Evolutionary conservation across 169 alveolate species (phyloP).

Genomic region (Plasmodium gallinaceum): DNA sequence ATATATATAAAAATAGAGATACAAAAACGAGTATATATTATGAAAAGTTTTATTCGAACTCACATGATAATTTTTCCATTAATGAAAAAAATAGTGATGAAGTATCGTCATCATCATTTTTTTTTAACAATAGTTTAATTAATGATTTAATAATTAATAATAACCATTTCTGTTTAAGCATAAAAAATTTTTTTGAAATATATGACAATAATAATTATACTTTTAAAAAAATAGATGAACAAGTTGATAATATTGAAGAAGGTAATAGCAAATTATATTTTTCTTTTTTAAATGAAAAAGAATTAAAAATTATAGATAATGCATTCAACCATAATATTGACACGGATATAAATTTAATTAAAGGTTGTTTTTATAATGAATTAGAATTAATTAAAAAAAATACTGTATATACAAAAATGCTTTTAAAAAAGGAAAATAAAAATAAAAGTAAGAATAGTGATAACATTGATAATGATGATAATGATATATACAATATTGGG

Average conservation of each 20-base stretch:
- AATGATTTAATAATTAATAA: conserved; percentile 60
- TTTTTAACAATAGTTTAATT: conserved; percentile 30
- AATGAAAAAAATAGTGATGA: neutral
- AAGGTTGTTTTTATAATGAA: conserved; percentile 58
- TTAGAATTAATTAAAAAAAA: conserved; percentile 26
- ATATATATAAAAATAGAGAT: neutral
- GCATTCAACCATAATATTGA: conserved; percentile 17
- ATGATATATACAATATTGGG: conserved; percentile 43
- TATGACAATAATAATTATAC: conserved; percentile 9
- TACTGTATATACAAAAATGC: conserved; percentile 22
- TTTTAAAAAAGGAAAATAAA: conserved; percentile 7
- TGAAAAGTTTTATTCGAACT: neutral
- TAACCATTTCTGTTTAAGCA: conserved; percentile 44
- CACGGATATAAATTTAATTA: conserved; percentile 21
- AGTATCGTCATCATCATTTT: conserved; percentile 13
- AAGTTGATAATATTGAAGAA: neutral
- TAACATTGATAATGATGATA: conserved; percentile 16
- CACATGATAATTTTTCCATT: neutral
- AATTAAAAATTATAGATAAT: conserved; percentile 30
- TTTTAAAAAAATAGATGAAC: neutral
- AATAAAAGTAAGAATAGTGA: neutral
- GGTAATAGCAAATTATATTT: neutral
- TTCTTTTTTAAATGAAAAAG: conserved; percentile 9
- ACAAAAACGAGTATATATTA: neutral
- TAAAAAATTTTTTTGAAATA: conserved; percentile 42